A percentile compares a stretch with the other conserved stretches of the same genome.
phyloP scores from a whole-genome alignment of 2,329 filamentous ascomycete species.

The Fusarium newnesense region DNA sequence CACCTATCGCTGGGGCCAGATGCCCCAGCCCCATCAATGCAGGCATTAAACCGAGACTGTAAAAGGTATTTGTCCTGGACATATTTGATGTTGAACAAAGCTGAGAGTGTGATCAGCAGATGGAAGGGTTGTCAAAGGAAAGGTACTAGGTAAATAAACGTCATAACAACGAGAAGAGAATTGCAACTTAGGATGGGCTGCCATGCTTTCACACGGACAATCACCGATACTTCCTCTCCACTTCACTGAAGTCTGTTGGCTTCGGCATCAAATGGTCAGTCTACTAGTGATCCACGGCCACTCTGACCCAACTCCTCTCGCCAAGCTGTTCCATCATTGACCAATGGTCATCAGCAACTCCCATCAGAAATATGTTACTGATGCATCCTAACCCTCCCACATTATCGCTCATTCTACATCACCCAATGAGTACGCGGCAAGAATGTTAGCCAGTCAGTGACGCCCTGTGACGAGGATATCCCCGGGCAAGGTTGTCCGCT shows the following conservation, averaged over 20 bases:
- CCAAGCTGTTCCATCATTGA: neutral
- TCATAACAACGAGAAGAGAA: neutral
- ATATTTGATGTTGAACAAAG: neutral
- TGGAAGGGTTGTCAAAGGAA: neutral
- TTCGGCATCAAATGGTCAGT: neutral
- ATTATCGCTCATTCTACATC: neutral
- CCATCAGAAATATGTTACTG: neutral
- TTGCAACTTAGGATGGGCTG: neutral
- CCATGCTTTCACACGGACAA: neutral
- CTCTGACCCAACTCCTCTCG: neutral
- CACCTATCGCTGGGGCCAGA: slow-evolving; percentile 17
- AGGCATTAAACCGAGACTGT: slow-evolving; percentile 24
- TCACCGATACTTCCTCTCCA: too few relatives aligned
- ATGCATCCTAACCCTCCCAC: neutral
- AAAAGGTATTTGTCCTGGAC: slow-evolving; percentile 15
- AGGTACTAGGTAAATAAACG: neutral
- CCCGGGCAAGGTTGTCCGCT: neutral
- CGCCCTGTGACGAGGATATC: neutral
- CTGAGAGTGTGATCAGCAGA: neutral
- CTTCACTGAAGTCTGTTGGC: neutral
- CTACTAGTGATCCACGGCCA: neutral
- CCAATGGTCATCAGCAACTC: neutral
- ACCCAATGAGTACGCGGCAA: neutral
- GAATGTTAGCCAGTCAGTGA: neutral
- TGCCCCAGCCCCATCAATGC: slow-evolving; percentile 19